Evolutionary conservation across 2,329 filamentous ascomycete species (phyloP).

Genomic region (Aureobasidium lini): DNA sequence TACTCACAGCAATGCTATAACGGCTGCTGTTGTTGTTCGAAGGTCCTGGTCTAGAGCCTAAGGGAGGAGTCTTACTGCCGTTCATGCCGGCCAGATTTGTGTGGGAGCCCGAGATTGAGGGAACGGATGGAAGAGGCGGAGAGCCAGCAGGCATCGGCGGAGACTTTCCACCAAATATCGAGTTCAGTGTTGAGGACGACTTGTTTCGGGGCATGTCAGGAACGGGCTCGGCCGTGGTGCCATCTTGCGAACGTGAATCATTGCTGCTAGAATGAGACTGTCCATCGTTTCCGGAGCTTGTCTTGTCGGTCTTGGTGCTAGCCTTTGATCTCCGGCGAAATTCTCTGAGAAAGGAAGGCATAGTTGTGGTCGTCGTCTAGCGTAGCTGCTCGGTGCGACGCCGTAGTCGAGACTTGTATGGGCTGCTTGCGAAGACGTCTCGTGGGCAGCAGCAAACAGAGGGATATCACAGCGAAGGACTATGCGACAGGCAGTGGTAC

Average conservation of each 20-base stretch:
- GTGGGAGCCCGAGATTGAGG: conserved; percentile 19
- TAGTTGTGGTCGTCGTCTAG: conserved; percentile 17
- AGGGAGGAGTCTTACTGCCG: conserved; percentile 36
- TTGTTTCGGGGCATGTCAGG: conserved; percentile 51
- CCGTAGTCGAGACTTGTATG: neutral
- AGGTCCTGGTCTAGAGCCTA: conserved; percentile 17
- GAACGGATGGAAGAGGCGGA: conserved; percentile 50
- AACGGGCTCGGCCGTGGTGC: conserved; percentile 19
- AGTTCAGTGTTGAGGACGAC: conserved; percentile 55
- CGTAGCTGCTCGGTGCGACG: neutral
- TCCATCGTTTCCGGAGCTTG: conserved; percentile 36
- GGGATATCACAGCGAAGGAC: neutral
- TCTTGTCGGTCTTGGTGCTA: conserved; percentile 61
- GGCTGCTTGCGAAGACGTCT: neutral
- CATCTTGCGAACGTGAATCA: conserved; percentile 40
- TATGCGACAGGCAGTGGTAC: neutral
- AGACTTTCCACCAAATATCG: conserved; percentile 58
- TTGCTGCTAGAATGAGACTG: conserved; percentile 15
- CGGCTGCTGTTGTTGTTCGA: conserved; percentile 39
- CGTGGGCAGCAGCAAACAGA: conserved; percentile 6
- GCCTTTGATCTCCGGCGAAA: conserved; percentile 64
- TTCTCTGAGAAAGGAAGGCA: conserved; percentile 63
- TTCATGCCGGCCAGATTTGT: conserved; percentile 55
- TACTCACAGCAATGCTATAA: conserved; percentile 46
- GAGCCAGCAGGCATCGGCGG: conserved; percentile 61